These are phyloP conservation scores for Martiniozyma abietophila DNA, from an alignment of 805 yeast genomes.

Conservation along the genomic window DNA sequence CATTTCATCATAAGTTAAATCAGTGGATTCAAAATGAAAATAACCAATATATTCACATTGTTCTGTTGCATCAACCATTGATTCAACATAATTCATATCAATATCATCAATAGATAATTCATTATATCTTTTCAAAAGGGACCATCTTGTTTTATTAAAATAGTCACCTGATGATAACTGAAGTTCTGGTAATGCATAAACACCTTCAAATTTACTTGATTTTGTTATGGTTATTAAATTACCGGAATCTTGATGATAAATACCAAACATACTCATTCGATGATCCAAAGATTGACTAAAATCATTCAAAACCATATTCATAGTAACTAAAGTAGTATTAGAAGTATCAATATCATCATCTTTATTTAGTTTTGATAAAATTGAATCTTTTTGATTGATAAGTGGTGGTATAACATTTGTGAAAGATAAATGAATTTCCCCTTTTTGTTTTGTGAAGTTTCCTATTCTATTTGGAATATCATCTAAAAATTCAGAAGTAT, in stretches of 20 bases:
- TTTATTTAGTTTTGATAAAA: background rate
- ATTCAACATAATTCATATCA: slow-evolving; percentile 28
- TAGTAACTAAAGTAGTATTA: slow-evolving; percentile 27
- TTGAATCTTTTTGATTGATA: too few species aligned
- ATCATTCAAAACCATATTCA: slow-evolving; percentile 31
- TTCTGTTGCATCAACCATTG: slow-evolving; percentile 22
- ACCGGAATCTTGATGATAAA: slow-evolving; percentile 61
- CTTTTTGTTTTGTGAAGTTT: slow-evolving; percentile 21
- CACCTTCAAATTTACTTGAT: slow-evolving; percentile 56
- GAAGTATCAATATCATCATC: slow-evolving; percentile 1
- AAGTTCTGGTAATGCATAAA: slow-evolving; percentile 54
- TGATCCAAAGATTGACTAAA: slow-evolving; percentile 40
- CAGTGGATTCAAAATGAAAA: slow-evolving; percentile 60
- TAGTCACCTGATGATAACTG: slow-evolving; percentile 29
- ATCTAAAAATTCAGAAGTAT: slow-evolving; percentile 4
- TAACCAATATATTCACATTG: slow-evolving; percentile 67
- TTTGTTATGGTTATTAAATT: slow-evolving; percentile 47
- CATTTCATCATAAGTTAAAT: slow-evolving; percentile 42
- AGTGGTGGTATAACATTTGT: slow-evolving; percentile 14
- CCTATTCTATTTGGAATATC: slow-evolving; percentile 14
- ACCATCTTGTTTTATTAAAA: slow-evolving; percentile 36
- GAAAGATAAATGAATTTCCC: slow-evolving; percentile 16
- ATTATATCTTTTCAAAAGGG: slow-evolving; percentile 37
- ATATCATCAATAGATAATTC: slow-evolving; percentile 32
- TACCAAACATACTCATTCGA: slow-evolving; percentile 43